Evolutionary conservation across 129 eudicot species (phyloP).

Genomic region (Lactuca sativa): DNA sequence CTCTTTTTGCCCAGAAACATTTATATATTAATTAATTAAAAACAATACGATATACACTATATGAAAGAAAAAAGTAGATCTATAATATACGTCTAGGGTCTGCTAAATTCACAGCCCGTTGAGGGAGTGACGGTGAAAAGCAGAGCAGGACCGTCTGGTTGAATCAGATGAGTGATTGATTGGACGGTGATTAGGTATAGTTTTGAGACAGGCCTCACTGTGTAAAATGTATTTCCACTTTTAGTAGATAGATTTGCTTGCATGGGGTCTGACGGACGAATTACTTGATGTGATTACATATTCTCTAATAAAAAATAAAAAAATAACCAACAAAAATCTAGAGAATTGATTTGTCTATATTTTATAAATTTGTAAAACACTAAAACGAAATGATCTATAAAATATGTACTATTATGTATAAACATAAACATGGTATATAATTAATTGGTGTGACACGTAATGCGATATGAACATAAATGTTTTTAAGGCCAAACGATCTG

Average conservation of each 20-base stretch:
- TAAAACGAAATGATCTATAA: too few species aligned
- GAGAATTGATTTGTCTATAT: too few species aligned
- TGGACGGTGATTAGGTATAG: constrained; percentile 35
- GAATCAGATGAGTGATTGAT: constrained; percentile 37
- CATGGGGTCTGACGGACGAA: constrained; percentile 17
- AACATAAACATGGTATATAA: too few species aligned
- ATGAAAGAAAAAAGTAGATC: too few species aligned
- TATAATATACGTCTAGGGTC: constrained; percentile 5
- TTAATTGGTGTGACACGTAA: too few species aligned
- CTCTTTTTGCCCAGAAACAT: constrained; percentile 16
- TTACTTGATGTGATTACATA: constrained; percentile 3
- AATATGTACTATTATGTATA: too few species aligned
- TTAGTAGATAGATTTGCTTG: constrained; percentile 31
- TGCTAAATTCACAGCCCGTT: constrained; percentile 26
- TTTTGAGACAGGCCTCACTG: constrained; percentile 19
- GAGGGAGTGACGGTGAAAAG: constrained; percentile 32
- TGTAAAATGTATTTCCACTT: constrained; percentile 22
- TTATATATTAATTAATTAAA: not conserved
- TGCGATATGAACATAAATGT: too few species aligned
- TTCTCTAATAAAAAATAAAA: too few species aligned
- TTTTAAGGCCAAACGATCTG: too few species aligned
- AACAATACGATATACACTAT: not conserved
- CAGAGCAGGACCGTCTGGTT: constrained; percentile 32
- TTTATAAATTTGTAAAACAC: too few species aligned
- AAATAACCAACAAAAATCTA: too few species aligned